Conservation (phyloP, 2,329 filamentous ascomycete genomes). For the Trichoderma semiorbis region DNA sequence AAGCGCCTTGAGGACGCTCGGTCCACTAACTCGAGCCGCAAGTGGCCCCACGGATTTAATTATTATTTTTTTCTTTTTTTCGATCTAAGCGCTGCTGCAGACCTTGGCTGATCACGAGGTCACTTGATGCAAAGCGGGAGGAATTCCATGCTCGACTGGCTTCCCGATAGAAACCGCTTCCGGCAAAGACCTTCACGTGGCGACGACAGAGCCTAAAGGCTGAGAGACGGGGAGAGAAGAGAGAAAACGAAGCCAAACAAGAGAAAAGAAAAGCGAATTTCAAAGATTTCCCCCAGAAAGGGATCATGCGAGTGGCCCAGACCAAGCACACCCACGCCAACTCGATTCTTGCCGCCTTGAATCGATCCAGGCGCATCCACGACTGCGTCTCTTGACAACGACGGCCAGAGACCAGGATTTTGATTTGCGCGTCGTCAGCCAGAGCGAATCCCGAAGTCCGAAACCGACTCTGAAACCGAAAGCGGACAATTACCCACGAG, state of each 20-base stretch:
- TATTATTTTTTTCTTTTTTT: not conserved
- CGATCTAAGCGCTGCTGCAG: not conserved
- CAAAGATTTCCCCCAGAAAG: not conserved
- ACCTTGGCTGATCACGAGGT: conserved; percentile 11
- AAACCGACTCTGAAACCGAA: not conserved
- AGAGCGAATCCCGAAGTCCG: not conserved
- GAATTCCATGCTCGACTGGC: not conserved
- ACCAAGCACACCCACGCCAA: not conserved
- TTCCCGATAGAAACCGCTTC: conserved; percentile 2
- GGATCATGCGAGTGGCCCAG: conserved; percentile 15
- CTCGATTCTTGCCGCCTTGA: conserved; percentile 8
- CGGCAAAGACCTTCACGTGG: conserved; percentile 2
- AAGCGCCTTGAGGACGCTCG: not conserved
- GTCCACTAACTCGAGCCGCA: not conserved
- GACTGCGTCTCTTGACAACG: conserved; percentile 13
- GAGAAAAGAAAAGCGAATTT: not conserved
- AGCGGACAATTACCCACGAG: not conserved
- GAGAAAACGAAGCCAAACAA: not conserved
- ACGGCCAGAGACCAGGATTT: not conserved
- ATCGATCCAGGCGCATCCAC: conserved; percentile 16
- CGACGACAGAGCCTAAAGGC: not conserved
- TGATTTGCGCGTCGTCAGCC: not conserved
- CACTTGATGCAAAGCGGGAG: not conserved
- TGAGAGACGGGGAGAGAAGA: not conserved
- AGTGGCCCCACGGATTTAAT: not conserved